Conservation (phyloP, 2,329 filamentous ascomycete species). For the Chalara sp. region DNA sequence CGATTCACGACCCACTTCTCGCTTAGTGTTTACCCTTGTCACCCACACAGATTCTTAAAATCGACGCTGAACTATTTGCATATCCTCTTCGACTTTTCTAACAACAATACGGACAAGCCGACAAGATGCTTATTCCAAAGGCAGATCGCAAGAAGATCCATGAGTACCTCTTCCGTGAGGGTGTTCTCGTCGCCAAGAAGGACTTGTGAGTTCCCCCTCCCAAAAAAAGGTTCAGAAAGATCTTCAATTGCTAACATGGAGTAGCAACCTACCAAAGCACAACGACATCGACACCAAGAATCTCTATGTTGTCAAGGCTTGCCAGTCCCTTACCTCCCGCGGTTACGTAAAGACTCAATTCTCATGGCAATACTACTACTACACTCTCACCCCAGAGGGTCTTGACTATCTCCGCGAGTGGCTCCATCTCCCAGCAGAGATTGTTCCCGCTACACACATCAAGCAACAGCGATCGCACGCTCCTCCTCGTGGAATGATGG, state of each 20-base stretch:
- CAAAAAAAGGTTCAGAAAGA: too few relatives aligned
- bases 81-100: not conserved
- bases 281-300: constrained; percentile 99
- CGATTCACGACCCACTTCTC: too few relatives aligned
- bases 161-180: constrained; percentile 96
- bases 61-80: not conserved
- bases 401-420: constrained; percentile 99
- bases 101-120: not conserved
- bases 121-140: constrained; percentile 93
- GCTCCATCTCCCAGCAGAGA: constrained; percentile 99
- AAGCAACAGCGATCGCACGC: constrained; percentile 99
- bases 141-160: constrained; percentile 99
- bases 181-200: constrained; percentile 96
- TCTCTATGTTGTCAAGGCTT: constrained; percentile 98
- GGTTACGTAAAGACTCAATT: constrained; percentile 99
- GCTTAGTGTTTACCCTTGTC: too few relatives aligned
- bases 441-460: constrained; percentile 99
- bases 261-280: constrained; percentile 85
- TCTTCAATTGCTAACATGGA: not conserved
- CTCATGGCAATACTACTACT: constrained; percentile 99
- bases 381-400: constrained; percentile 98
- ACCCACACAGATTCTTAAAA: not conserved
- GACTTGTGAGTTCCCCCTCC: constrained; percentile 53
- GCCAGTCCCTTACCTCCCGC: constrained; percentile 95
- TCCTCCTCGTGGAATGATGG: constrained; percentile 92